Conservation (phyloP, 1,284 basidiomycete species). For the Flammula alnicola region DNA sequence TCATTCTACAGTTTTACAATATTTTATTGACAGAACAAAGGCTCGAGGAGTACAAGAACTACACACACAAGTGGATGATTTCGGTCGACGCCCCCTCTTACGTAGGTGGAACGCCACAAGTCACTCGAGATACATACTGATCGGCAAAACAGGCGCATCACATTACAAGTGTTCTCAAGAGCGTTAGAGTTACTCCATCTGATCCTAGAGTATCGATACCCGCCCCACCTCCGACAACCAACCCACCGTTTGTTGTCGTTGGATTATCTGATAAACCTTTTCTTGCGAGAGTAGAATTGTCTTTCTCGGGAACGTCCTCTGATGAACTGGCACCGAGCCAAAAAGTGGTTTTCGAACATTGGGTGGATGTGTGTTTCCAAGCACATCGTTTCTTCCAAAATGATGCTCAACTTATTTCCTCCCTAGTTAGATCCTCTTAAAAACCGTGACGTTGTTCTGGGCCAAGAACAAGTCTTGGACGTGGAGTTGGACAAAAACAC, state of each 20-base stretch:
- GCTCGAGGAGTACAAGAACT: constrained; percentile 32
- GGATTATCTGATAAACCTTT: constrained; percentile 65
- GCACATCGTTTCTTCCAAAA: constrained; percentile 6
- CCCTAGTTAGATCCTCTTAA: constrained; percentile 64
- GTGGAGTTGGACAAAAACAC: constrained; percentile 71
- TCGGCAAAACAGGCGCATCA: constrained; percentile 47
- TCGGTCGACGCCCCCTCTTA: constrained; percentile 72
- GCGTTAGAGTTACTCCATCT: constrained; percentile 51
- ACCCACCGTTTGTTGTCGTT: constrained; percentile 62
- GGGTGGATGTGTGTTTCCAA: constrained; percentile 66
- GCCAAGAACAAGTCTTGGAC: constrained; percentile 75
- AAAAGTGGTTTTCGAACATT: constrained; percentile 62
- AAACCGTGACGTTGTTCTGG: constrained; percentile 49
- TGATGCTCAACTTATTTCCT: not conserved
- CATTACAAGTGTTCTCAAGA: constrained; percentile 56
- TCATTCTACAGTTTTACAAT: constrained; percentile 1
- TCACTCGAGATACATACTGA: not conserved
- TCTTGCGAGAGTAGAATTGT: constrained; percentile 61
- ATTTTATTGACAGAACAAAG: constrained; percentile 46
- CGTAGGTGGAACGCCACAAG: constrained; percentile 44
- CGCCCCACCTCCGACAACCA: constrained; percentile 37
- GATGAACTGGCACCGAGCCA: constrained; percentile 25
- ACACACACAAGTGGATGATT: constrained; percentile 76
- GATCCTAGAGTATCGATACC: constrained; percentile 42
- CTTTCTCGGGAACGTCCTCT: constrained; percentile 42